A percentile compares a stretch with the other conserved stretches of the same genome.
Evolutionary conservation across 805 yeast species (phyloP).

Genomic region (Yamadazyma tumulicola): DNA sequence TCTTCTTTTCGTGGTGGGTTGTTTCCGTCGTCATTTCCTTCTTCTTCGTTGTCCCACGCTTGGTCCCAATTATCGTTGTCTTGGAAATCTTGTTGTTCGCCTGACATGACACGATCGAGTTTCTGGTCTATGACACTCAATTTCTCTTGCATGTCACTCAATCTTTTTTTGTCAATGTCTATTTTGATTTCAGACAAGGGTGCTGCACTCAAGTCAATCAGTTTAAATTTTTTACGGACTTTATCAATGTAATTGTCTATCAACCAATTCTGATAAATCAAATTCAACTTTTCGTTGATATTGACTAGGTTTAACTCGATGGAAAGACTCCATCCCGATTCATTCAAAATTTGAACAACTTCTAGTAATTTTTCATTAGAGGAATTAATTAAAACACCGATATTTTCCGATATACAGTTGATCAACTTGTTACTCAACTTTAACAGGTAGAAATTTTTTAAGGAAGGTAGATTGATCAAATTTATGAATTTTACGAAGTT

Average conservation of each 20-base stretch:
- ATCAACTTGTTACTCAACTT: conserved; percentile 26
- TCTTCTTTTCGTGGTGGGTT: not conserved
- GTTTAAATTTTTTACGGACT: conserved; percentile 20
- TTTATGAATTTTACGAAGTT: conserved; percentile 30
- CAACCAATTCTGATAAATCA: conserved; percentile 29
- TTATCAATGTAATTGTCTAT: conserved; percentile 29
- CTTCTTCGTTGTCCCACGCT: conserved; percentile 16
- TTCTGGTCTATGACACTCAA: conserved; percentile 11
- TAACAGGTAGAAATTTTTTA: conserved; percentile 23
- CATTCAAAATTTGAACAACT: conserved; percentile 8
- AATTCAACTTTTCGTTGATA: conserved; percentile 22
- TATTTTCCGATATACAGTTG: conserved; percentile 27
- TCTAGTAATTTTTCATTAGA: conserved; percentile 15
- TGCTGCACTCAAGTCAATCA: conserved; percentile 8
- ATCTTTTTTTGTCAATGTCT: conserved; percentile 9
- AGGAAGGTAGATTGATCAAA: conserved; percentile 15
- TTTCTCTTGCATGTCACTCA: conserved; percentile 9
- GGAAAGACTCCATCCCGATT: conserved; percentile 24
- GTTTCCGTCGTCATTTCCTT: not conserved
- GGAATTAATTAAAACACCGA: conserved; percentile 19
- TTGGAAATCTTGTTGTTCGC: conserved; percentile 17
- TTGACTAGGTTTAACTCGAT: conserved; percentile 15
- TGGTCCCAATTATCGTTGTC: conserved; percentile 19
- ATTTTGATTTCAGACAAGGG: conserved; percentile 14
- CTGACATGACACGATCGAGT: conserved; percentile 6